A percentile compares a stretch with the other conserved stretches of the same genome.
These are phyloP conservation scores for Kodamaea kakaduensis DNA, from an alignment of 805 yeast species.

Conservation along the genomic window DNA sequence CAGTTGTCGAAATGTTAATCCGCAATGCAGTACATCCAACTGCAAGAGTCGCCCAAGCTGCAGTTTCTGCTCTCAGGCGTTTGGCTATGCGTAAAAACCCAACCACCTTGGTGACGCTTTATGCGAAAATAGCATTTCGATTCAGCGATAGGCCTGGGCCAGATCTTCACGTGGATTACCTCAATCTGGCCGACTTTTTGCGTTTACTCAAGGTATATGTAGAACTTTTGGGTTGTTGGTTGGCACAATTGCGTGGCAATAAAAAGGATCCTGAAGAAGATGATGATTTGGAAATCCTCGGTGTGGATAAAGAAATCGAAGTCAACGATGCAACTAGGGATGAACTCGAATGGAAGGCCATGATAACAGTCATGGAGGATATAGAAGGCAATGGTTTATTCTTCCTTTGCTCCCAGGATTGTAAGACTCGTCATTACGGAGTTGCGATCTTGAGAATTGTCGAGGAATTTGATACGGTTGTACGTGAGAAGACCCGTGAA, in stretches of 20 bases:
- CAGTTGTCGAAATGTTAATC: slow-evolving; percentile 70
- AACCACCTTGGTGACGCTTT: slow-evolving; percentile 63
- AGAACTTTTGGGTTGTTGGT: slow-evolving; percentile 79
- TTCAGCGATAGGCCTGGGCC: slow-evolving; percentile 67
- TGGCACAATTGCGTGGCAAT: slow-evolving; percentile 46
- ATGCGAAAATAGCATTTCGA: slow-evolving; percentile 76
- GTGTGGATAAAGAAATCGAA: slow-evolving; percentile 12
- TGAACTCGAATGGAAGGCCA: slow-evolving; percentile 70
- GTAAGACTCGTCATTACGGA: slow-evolving; percentile 69
- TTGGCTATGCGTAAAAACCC: slow-evolving; percentile 70
- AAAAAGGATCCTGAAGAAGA: slow-evolving; percentile 34
- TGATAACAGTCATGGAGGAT: slow-evolving; percentile 85
- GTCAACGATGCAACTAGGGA: slow-evolving; percentile 31
- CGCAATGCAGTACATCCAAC: slow-evolving; percentile 72
- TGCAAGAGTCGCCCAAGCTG: slow-evolving; percentile 56
- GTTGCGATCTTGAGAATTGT: slow-evolving; percentile 69
- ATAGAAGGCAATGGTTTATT: slow-evolving; percentile 94
- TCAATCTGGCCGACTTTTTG: slow-evolving; percentile 60
- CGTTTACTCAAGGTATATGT: slow-evolving; percentile 65
- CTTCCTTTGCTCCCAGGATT: slow-evolving; percentile 85
- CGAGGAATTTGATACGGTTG: slow-evolving; percentile 83
- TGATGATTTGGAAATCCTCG: slow-evolving; percentile 2
- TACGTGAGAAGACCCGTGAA: slow-evolving; percentile 47
- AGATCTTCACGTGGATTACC: slow-evolving; percentile 51
- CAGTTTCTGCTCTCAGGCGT: slow-evolving; percentile 58